Evolutionary conservation across 2,329 filamentous ascomycete species (phyloP).

Genomic region (Venturia carpophila): DNA sequence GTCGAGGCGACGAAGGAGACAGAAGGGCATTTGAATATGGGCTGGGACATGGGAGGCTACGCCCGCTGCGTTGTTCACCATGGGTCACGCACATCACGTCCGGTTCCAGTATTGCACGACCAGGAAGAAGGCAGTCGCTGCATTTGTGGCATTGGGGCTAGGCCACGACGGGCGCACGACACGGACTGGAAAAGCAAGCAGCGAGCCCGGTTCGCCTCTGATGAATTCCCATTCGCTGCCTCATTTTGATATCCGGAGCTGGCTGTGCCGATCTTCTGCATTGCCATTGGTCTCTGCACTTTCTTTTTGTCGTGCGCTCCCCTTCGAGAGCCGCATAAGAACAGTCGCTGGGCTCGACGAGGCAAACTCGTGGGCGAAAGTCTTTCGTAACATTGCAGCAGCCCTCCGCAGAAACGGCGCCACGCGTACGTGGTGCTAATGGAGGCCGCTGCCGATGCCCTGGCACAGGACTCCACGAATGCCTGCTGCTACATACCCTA

Average conservation of each 20-base stretch:
- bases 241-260: neutral
- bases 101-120: conserved; percentile 1
- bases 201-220: neutral
- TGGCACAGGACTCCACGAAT: neutral
- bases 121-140: conserved; percentile 2
- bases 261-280: neutral
- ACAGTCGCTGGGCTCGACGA: neutral
- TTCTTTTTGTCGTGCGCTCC: neutral
- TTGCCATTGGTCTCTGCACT: neutral
- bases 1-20: conserved; percentile 6
- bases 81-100: conserved; percentile 2
- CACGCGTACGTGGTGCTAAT: neutral
- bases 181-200: neutral
- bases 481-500: too few relatives aligned
- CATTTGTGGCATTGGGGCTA: neutral
- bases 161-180: neutral
- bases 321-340: neutral
- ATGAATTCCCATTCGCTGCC: neutral
- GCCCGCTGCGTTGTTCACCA: conserved; percentile 2
- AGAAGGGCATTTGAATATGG: neutral
- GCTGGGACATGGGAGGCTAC: conserved; percentile 2
- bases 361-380: neutral
- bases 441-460: neutral
- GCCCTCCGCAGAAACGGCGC: neutral
- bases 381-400: neutral